These are phyloP conservation scores for Sutorius eximius DNA, from an alignment of 1,284 basidiomycete species.

Conservation along the genomic window DNA sequence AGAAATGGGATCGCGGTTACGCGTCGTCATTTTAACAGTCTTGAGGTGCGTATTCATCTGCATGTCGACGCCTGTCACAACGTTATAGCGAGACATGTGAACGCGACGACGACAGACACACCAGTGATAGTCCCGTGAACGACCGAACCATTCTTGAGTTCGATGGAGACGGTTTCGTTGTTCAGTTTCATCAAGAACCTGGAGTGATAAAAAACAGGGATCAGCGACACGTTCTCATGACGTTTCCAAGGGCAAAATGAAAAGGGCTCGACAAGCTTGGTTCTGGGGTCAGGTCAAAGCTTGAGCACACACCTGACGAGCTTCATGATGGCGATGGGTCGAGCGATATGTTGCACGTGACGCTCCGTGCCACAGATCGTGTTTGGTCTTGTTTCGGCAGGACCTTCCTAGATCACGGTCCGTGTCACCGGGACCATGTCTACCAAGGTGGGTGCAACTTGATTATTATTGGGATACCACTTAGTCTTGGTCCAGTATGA, in stretches of 20 bases:
- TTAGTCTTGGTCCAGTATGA: not conserved
- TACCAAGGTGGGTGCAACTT: not conserved
- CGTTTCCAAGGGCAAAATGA: constrained; percentile 3
- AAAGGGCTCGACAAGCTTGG: not conserved
- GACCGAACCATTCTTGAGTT: constrained; percentile 96
- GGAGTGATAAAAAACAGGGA: constrained; percentile 19
- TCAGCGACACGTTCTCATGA: constrained; percentile 15
- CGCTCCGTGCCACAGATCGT: constrained; percentile 19
- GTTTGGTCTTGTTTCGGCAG: constrained; percentile 25
- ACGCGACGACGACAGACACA: constrained; percentile 38
- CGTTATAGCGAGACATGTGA: not conserved
- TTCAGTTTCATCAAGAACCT: constrained; percentile 99
- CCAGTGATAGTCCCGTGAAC: constrained; percentile 98
- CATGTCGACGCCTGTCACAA: constrained; percentile 80
- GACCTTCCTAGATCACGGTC: not conserved
- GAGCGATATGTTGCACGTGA: constrained; percentile 21
- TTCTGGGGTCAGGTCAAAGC: constrained; percentile 17
- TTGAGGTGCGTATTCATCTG: constrained; percentile 98
- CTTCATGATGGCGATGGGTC: constrained; percentile 44
- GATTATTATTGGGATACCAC: not conserved
- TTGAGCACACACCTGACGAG: constrained; percentile 44
- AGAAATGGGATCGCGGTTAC: constrained; percentile 80
- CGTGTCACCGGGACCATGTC: not conserved
- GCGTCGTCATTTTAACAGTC: constrained; percentile 93
- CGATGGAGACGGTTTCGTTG: constrained; percentile 98